These are phyloP conservation scores for Phytopythium kandeliae DNA, from an alignment of 352 stramenopile genomes.

Conservation along the genomic window DNA sequence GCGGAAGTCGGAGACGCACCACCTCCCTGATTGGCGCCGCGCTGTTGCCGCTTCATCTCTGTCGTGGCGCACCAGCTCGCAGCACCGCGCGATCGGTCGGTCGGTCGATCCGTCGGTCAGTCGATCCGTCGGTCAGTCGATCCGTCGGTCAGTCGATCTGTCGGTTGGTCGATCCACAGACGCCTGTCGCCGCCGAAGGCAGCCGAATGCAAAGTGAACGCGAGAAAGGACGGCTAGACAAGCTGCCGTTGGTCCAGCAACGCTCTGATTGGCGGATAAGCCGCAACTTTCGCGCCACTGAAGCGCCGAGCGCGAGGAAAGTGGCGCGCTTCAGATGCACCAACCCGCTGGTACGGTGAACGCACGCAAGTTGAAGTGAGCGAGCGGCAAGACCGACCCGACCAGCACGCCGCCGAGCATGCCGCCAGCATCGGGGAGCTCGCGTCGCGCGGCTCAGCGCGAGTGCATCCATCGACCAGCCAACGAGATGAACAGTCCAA, in stretches of 20 bases:
- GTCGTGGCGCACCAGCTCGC: too few relatives aligned
- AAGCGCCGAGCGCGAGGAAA: not conserved
- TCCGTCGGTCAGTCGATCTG: too few relatives aligned
- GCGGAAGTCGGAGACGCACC: not conserved
- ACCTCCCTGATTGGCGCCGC: not conserved
- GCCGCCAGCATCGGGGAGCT: too few relatives aligned
- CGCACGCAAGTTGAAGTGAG: not conserved
- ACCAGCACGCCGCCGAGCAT: too few relatives aligned
- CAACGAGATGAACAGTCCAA: not conserved
- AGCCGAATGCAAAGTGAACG: not conserved
- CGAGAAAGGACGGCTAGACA: not conserved
- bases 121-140: too few relatives aligned
- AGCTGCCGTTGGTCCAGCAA: not conserved
- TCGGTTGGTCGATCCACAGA: too few relatives aligned
- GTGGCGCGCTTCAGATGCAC: conserved; percentile 8
- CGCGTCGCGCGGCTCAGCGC: too few relatives aligned
- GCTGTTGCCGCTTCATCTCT: not conserved
- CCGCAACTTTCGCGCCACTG: conserved; percentile 1
- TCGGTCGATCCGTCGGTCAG: too few relatives aligned
- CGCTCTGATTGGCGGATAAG: conserved; percentile 9
- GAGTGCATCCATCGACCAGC: too few relatives aligned
- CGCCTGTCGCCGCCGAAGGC: not conserved
- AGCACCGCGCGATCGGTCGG: not conserved
- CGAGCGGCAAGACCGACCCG: too few relatives aligned
- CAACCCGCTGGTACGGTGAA: conserved; percentile 1